Percentiles rank a stretch among this genome's conserved stretches.
phyloP scores from a whole-genome alignment of 768 basidiomycete species.

The Russula virescens region DNA sequence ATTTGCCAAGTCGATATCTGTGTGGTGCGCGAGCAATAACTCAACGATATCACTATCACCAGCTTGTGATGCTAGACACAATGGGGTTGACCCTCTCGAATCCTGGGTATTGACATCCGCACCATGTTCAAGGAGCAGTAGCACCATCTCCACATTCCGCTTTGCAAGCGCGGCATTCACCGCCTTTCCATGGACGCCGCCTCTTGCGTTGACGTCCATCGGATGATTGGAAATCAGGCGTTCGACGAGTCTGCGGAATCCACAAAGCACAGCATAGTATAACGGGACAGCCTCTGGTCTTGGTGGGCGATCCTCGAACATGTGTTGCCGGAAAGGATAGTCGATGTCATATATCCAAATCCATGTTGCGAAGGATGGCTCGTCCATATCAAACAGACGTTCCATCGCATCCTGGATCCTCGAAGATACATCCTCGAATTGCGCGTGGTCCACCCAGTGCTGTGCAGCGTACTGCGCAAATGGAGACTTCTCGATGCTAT shows the following conservation, averaged over 20 bases:
- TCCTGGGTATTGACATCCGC: neutral
- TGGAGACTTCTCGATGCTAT: neutral
- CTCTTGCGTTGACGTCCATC: neutral
- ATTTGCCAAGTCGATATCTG: neutral
- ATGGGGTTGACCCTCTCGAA: neutral
- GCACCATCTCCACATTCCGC: neutral
- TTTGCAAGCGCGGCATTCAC: neutral
- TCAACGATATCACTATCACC: neutral
- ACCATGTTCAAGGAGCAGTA: neutral
- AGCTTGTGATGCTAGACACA: neutral
- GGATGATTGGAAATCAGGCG: neutral
- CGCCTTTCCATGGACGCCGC: neutral
- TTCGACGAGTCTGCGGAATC: neutral
- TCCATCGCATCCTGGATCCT: neutral
- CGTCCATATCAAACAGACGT: neutral
- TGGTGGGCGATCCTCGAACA: neutral
- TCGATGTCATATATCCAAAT: conserved; percentile 7
- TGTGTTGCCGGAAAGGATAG: neutral
- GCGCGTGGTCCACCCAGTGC: conserved; percentile 5
- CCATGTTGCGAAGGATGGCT: neutral
- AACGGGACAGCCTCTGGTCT: neutral
- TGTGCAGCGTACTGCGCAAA: neutral
- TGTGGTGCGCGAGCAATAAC: neutral
- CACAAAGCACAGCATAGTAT: neutral
- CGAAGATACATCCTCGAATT: neutral